Percentiles rank a stretch among this genome's conserved stretches.
phyloP scores from a whole-genome alignment of 2,329 filamentous ascomycete species.

The Colletotrichum noveboracense region DNA sequence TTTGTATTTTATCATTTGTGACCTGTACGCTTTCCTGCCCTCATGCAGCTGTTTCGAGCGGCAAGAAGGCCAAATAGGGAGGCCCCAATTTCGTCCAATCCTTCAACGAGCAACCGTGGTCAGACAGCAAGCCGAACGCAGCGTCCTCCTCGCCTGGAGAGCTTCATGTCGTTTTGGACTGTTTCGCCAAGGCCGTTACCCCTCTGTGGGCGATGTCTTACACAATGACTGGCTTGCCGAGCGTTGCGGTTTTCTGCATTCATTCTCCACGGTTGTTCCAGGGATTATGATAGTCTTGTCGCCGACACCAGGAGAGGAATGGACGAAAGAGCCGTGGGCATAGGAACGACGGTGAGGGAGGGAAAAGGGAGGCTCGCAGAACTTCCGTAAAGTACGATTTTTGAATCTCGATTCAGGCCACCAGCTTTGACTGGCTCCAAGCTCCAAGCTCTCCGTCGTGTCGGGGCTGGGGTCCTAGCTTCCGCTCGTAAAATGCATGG shows the following conservation, averaged over 20 bases:
- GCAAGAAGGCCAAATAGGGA: background rate
- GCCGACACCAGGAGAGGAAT: background rate
- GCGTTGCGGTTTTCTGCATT: background rate
- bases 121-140: background rate
- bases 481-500: background rate
- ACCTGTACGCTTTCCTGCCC: background rate
- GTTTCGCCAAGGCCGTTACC: background rate
- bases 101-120: background rate
- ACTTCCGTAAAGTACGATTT: background rate
- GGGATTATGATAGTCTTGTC: background rate
- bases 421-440: background rate
- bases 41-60: background rate
- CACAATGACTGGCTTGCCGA: background rate
- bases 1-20: background rate
- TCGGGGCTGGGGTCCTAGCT: constrained; percentile 16
- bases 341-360: background rate
- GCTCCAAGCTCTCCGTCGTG: background rate
- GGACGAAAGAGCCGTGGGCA: background rate
- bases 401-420: background rate
- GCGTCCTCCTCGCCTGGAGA: background rate
- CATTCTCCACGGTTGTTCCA: background rate
- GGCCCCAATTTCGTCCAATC: background rate
- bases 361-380: background rate
- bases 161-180: background rate
- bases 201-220: background rate